These are phyloP conservation scores for Petasospora fabianii DNA, from an alignment of 1,139 yeast genomes.

Conservation along the genomic window DNA sequence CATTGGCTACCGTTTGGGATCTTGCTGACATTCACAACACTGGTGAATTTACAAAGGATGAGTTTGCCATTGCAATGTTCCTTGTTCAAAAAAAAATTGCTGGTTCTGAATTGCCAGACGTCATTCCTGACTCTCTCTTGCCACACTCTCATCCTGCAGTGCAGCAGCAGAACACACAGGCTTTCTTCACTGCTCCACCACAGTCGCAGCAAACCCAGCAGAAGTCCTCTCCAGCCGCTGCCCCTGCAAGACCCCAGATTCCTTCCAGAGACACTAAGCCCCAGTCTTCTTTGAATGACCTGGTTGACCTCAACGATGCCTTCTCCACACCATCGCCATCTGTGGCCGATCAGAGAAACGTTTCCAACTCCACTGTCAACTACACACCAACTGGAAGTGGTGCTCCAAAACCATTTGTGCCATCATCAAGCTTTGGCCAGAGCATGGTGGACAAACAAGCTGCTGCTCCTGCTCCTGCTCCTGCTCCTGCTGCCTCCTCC, in stretches of 20 bases:
- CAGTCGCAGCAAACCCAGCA: too few relatives aligned
- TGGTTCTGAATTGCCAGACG: conserved; percentile 73
- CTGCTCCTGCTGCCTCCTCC: conserved; percentile 18
- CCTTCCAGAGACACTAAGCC: conserved; percentile 36
- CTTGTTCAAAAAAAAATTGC: conserved; percentile 79
- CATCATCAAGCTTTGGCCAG: conserved; percentile 62
- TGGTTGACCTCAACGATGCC: conserved; percentile 55
- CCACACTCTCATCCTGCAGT: conserved; percentile 21
- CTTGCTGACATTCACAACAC: conserved; percentile 85
- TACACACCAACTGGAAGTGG: conserved; percentile 24
- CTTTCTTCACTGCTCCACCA: conserved; percentile 15
- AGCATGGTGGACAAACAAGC: conserved; percentile 37
- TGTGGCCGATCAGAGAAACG: conserved; percentile 32
- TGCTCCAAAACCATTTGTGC: conserved; percentile 34
- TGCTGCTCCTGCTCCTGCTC: conserved; percentile 15
- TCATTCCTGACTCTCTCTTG: conserved; percentile 53
- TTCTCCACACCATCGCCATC: conserved; percentile 31
- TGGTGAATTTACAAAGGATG: conserved; percentile 75
- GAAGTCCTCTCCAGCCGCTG: conserved; percentile 15
- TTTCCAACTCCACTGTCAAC: conserved; percentile 28
- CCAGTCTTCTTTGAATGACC: conserved; percentile 62
- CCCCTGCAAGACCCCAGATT: conserved; percentile 22
- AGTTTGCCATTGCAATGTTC: conserved; percentile 92
- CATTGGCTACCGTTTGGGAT: conserved; percentile 91
- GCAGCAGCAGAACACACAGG: conserved; percentile 22